Conservation (phyloP, 768 basidiomycete species). For the Pleurotus cornucopiae region DNA sequence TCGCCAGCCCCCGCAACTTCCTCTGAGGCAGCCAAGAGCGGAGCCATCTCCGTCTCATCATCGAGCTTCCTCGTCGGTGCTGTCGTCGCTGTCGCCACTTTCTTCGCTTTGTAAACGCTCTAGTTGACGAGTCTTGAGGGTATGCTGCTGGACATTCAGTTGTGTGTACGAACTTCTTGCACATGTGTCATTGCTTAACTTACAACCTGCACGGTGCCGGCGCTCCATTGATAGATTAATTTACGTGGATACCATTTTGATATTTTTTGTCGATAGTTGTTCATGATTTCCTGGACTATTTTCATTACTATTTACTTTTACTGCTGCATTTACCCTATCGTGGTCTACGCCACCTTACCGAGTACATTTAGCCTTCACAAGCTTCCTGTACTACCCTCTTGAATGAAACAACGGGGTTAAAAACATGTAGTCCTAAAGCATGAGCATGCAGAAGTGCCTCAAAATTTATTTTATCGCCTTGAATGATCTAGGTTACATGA, state of each 20-base stretch:
- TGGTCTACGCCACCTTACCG: neutral
- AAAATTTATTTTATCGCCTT: too few relatives aligned
- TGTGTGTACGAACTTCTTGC: slow-evolving; percentile 13
- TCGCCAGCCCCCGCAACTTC: slow-evolving; percentile 12
- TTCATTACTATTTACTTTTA: slow-evolving; percentile 6
- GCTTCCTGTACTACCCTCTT: slow-evolving; percentile 4
- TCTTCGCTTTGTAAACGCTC: slow-evolving; percentile 43
- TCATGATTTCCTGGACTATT: slow-evolving; percentile 11
- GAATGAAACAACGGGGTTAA: slow-evolving; percentile 7
- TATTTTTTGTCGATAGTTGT: slow-evolving; percentile 9
- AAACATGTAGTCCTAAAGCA: neutral
- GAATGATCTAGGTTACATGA: slow-evolving; percentile 5
- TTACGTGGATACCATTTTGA: slow-evolving; percentile 16
- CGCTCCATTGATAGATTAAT: slow-evolving; percentile 10
- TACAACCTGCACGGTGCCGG: slow-evolving; percentile 10
- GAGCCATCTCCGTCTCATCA: slow-evolving; percentile 43
- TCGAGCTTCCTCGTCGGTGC: slow-evolving; percentile 46
- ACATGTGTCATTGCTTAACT: slow-evolving; percentile 11
- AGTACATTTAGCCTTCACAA: neutral
- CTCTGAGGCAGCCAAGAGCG: slow-evolving; percentile 25
- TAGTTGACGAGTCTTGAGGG: too few relatives aligned
- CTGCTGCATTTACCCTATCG: neutral
- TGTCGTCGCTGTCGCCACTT: slow-evolving; percentile 38
- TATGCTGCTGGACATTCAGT: neutral
- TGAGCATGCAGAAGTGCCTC: too few relatives aligned